Conservation (phyloP, 306 rosid species). For the Calophaca sinica region DNA sequence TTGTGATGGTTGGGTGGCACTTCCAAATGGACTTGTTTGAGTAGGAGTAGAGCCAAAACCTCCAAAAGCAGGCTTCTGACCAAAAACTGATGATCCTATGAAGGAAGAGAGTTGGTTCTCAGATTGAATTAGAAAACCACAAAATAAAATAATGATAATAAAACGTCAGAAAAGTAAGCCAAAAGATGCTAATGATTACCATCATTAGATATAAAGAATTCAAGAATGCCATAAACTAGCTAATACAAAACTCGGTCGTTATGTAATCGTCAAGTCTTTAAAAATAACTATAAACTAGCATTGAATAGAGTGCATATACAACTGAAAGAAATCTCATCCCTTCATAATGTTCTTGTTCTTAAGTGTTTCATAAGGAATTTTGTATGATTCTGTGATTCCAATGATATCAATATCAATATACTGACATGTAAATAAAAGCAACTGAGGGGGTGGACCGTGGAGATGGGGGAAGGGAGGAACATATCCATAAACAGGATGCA, state of each 20-base stretch:
- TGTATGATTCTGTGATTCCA: not conserved
- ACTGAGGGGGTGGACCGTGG: not conserved
- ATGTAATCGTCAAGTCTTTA: slow-evolving; percentile 11
- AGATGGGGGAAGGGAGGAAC: not conserved
- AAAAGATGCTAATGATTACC: slow-evolving; percentile 32
- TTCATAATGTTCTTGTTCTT: slow-evolving; percentile 20
- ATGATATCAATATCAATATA: slow-evolving; percentile 17
- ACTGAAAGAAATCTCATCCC: slow-evolving; percentile 12
- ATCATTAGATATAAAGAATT: slow-evolving; percentile 13
- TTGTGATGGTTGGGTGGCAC: slow-evolving; percentile 75
- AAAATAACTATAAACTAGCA: not conserved
- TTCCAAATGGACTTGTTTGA: slow-evolving; percentile 83
- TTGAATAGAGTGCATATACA: slow-evolving; percentile 17
- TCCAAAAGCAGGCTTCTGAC: slow-evolving; percentile 88
- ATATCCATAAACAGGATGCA: slow-evolving; percentile 26
- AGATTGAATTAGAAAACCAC: slow-evolving; percentile 38
- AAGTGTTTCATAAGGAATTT: slow-evolving; percentile 28
- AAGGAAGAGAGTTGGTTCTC: slow-evolving; percentile 39
- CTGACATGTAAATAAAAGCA: slow-evolving; percentile 11
- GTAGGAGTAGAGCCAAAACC: slow-evolving; percentile 80
- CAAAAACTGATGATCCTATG: slow-evolving; percentile 76
- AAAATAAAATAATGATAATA: not conserved
- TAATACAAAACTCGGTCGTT: not conserved
- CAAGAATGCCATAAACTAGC: slow-evolving; percentile 12
- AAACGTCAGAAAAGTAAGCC: not conserved